Percentiles rank a stretch among this genome's conserved stretches.
Conservation (phyloP, 2,329 filamentous ascomycete species). For the Pestalotiopsis sp. region DNA sequence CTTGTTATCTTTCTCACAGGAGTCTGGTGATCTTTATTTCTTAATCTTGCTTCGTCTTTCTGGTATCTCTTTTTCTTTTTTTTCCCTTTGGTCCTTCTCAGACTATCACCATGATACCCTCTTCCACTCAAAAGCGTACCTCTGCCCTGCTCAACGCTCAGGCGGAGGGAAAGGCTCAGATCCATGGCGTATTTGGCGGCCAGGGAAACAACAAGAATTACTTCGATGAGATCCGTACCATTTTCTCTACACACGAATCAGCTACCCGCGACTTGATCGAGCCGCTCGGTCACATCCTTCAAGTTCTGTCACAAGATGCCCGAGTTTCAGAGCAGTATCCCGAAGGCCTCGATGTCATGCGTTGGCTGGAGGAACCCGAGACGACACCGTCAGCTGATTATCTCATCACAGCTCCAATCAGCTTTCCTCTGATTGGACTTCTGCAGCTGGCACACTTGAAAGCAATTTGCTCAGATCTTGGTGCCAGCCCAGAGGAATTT, state of each 20-base stretch:
- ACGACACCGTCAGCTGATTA: constrained; percentile 32
- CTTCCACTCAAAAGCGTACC: neutral
- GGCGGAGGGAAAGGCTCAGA: constrained; percentile 19
- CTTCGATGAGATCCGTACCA: constrained; percentile 23
- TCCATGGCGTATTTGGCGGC: constrained; percentile 25
- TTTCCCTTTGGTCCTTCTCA: neutral
- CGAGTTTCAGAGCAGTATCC: constrained; percentile 23
- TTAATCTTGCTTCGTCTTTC: neutral
- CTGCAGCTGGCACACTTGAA: constrained; percentile 27
- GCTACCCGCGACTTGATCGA: constrained; percentile 20
- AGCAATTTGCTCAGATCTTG: constrained; percentile 27
- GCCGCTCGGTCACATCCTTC: constrained; percentile 19
- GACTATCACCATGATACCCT: neutral
- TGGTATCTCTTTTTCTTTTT: neutral
- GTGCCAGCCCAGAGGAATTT: constrained; percentile 18
- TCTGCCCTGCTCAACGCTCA: constrained; percentile 10
- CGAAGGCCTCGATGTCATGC: constrained; percentile 32
- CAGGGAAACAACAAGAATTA: constrained; percentile 27
- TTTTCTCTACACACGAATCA: constrained; percentile 22
- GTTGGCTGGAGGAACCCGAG: constrained; percentile 29
- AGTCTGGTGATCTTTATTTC: neutral
- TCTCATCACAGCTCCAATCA: constrained; percentile 37
- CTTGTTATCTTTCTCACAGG: neutral
- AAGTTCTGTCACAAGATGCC: constrained; percentile 21
- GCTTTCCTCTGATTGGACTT: constrained; percentile 40